Base-by-base conservation (phyloP, 2,329 filamentous ascomycete genomes). In the Bipolaris sorokiniana region DNA sequence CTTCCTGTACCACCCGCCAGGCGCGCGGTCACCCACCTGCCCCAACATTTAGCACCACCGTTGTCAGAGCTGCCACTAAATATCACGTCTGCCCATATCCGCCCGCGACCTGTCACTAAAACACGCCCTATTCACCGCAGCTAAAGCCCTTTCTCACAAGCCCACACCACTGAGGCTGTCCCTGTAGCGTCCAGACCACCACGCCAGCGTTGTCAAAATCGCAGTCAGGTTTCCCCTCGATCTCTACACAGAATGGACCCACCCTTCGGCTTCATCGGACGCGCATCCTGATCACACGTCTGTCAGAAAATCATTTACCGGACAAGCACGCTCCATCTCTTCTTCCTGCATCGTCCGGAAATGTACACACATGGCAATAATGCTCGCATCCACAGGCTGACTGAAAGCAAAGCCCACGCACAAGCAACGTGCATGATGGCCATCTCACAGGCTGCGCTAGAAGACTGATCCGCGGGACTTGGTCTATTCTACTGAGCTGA, bases 21-120 rank as follows among this genome's bases (percentile, higher is more conserved):
- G 53, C 31, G 41, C 44, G 48, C 48, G 34, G 48, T 34, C 37
- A 31, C n/a, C 34, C 40, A 56, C 36, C 45, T 34, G 26, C 26
- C 51, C 53, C 48, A 37, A 28, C 48, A 34, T 41, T 56, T 56
- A 51, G 48, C 53, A 45, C 28, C 40, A 46, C 47, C 47, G 38
- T 36, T 36, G 48, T 47, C 38, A 54, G 31, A 54, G 46, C 38
- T 33, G 40, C 41, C 47, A 46, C 53, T 36, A 51, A 46, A 26
- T 40, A 46, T 41, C 33, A 51, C 33, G 46, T 15, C 48, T 51
- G 48, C 41, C 48, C 40, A 26, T 47, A 55, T 48, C 48, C 41
- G 34, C 48, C 51, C 26, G 15, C 26, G 34, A 45, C 42, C 51
- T 42, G 11, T 42, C 33, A 28, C 53, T 51, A 51, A 23, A 18